Percentiles rank a stretch among this genome's conserved stretches.
phyloP scores from a whole-genome alignment of 2,329 filamentous ascomycete genomes.

The Diaporthe capsici region DNA sequence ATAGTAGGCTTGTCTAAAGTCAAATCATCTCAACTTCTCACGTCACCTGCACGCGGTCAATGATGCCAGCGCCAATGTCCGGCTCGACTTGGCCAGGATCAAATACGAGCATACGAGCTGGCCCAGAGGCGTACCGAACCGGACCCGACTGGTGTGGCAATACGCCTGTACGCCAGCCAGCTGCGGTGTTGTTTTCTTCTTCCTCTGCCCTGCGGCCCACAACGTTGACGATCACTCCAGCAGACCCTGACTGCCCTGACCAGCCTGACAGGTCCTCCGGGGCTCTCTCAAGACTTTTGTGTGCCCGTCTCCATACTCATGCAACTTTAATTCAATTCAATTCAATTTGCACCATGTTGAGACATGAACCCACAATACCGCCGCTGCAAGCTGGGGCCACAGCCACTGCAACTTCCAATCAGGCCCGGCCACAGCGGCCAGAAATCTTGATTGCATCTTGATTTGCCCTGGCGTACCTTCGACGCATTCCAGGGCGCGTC shows the following conservation, averaged over 20 bases:
- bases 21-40: conserved; percentile 17
- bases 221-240: neutral
- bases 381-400: neutral
- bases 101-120: conserved; percentile 12
- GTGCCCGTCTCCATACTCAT: conserved; percentile 25
- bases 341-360: conserved; percentile 7
- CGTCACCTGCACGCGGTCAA: conserved; percentile 24
- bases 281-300: neutral
- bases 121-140: neutral
- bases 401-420: conserved; percentile 15
- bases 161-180: neutral
- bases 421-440: neutral
- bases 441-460: conserved; percentile 3
- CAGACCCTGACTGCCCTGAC: conserved; percentile 3
- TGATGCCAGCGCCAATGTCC: conserved; percentile 25
- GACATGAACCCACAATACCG: conserved; percentile 8
- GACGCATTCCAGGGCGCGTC: neutral
- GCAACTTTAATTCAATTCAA: conserved; percentile 35
- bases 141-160: neutral
- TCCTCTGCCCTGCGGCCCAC: conserved; percentile 11
- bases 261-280: neutral
- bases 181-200: neutral
- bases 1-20: neutral
- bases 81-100: conserved; percentile 9
- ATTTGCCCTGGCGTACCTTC: neutral